Evolutionary conservation across 768 basidiomycete species (phyloP), one percentile per base, ranked within the genome.

Genomic region (Lepiota brunneoincarnata): DNA sequence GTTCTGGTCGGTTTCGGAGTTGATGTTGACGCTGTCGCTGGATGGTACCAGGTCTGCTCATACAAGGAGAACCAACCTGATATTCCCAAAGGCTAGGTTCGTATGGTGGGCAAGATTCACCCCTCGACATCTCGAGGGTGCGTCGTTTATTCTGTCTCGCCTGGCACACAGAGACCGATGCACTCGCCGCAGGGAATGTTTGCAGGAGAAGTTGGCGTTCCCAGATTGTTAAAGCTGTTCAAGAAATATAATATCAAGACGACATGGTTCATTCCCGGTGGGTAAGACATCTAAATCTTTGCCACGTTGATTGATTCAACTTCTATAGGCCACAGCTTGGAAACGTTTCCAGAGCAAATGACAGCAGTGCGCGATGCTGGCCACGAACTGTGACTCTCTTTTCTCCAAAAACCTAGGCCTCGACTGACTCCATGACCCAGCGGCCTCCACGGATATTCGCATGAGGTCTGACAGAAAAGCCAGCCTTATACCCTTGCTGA

Each of bases 251-350:
- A 74, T n/a, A 83, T 78, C 40, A 74, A 71, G 65, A 83, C 86
- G 20, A 87, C 83, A 9, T 89, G 86, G 86, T 90, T 89, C 65
- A 87, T 89, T 50, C 86, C 87, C 21, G 87, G 86, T 79, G 59
- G 21, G 49, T 17, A 20, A 10, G 26, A 28, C 26, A 7, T 28
- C 26, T 7, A 28, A 28, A 28, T 7, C 26, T 55, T 31, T 9
- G 21, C 23, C 17, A 14, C 9, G 34, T 31, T 34, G 15, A n/a
- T 28, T 44, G 11, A 6, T 10, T 36, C 6, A 28, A 11, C 2
- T 21, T 23, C 46, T n/a, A 31, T 54, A 81, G 84, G 85, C 1
- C 87, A 91, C 59, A 84, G 83, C 56, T 68, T 89, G 49, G 87
- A 89, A 60, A 89, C 87, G 0, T 90, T 90, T 64, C 86, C 86